These are phyloP conservation scores for Leavenworthia alabamica DNA, from an alignment of 345 rosid genomes.

Conservation along the genomic window DNA sequence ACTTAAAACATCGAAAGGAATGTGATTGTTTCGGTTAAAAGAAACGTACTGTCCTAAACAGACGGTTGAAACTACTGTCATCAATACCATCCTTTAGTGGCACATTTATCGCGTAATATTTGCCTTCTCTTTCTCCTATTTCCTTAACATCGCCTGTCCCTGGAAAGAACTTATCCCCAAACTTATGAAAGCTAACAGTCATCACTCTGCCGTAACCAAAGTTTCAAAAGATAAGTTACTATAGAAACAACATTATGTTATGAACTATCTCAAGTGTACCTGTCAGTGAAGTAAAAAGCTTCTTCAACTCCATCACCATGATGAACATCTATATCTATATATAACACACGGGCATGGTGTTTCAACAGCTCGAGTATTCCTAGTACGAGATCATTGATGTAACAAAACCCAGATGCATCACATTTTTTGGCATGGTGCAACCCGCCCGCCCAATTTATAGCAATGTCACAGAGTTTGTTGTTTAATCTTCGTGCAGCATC, in stretches of 20 bases:
- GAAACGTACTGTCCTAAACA: conserved; percentile 78
- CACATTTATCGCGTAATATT: conserved; percentile 90
- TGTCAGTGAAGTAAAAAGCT: conserved; percentile 95
- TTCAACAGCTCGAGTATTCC: conserved; percentile 92
- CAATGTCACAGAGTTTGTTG: conserved; percentile 88
- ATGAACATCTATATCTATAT: conserved; percentile 95
- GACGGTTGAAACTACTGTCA: conserved; percentile 85
- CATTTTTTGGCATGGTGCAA: conserved; percentile 98
- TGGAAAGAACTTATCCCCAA: conserved; percentile 92
- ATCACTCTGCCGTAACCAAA: conserved; percentile 64
- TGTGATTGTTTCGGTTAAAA: conserved; percentile 7
- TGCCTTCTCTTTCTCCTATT: conserved; percentile 93
- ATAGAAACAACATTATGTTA: neutral
- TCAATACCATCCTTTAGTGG: conserved; percentile 98
- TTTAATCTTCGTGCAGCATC: conserved; percentile 94
- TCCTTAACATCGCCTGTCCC: conserved; percentile 99
- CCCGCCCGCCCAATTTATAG: conserved; percentile 99
- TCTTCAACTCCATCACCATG: conserved; percentile 99
- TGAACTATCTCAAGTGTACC: conserved; percentile 34
- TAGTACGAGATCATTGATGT: conserved; percentile 90
- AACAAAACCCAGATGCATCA: conserved; percentile 96
- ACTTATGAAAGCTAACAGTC: conserved; percentile 99
- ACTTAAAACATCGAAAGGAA: neutral
- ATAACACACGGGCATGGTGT: conserved; percentile 80
- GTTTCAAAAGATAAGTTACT: conserved; percentile 7